Conservation (phyloP, 805 yeast genomes). For the Barnettozyma populi region DNA sequence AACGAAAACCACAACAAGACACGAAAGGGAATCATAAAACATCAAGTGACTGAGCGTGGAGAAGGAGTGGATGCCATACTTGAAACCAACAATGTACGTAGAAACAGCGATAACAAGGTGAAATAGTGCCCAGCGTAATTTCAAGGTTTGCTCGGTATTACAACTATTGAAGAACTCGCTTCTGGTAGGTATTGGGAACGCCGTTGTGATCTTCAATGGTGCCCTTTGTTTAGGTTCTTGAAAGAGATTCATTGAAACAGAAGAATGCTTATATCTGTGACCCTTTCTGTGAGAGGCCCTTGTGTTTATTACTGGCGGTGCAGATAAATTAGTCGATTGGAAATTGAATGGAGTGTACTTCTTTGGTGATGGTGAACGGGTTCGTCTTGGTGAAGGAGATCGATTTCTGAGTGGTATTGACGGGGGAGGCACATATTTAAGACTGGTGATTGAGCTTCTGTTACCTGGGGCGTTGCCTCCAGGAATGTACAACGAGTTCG, state of each 20-base stretch:
- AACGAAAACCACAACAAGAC: constrained; percentile 61
- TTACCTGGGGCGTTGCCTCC: constrained; percentile 27
- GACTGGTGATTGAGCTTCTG: constrained; percentile 20
- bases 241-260: constrained; percentile 92
- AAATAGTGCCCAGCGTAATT: constrained; percentile 50
- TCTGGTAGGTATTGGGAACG: constrained; percentile 40
- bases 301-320: constrained; percentile 29
- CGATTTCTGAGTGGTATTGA: constrained; percentile 21
- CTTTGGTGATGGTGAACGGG: constrained; percentile 23
- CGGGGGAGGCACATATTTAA: constrained; percentile 24
- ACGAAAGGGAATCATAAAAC: constrained; percentile 81
- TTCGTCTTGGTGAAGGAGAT: constrained; percentile 31
- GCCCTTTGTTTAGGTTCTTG: constrained; percentile 82
- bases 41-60: constrained; percentile 81
- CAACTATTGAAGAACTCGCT: constrained; percentile 60
- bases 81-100: constrained; percentile 57
- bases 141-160: constrained; percentile 49
- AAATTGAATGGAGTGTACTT: constrained; percentile 56
- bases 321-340: constrained; percentile 42
- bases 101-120: constrained; percentile 52
- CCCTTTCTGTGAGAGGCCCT: constrained; percentile 80
- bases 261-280: constrained; percentile 91
- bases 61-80: constrained; percentile 51
- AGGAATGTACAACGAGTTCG: constrained; percentile 19
- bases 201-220: constrained; percentile 72